phyloP scores from a whole-genome alignment of 176 grass and related monocot genomes.

The Zoysia japonica region DNA sequence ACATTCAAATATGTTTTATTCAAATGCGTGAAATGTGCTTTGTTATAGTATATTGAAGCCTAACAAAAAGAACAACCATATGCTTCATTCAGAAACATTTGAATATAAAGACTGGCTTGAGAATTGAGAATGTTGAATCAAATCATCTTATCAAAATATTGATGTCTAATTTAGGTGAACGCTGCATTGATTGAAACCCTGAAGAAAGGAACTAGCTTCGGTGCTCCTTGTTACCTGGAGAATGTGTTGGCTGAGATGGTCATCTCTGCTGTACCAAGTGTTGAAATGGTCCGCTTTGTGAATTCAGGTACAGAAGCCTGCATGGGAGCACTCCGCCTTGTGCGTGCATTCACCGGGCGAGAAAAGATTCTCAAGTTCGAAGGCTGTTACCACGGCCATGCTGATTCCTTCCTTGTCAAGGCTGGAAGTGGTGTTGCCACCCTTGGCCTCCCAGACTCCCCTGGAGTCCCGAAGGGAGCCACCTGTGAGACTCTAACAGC shows the following conservation, averaged over 20 bases:
- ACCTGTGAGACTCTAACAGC: constrained; percentile 75
- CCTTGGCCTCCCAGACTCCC: constrained; percentile 94
- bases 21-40: neutral
- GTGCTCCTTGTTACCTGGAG: constrained; percentile 85
- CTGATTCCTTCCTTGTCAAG: constrained; percentile 93
- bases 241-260: constrained; percentile 95
- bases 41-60: constrained; percentile 3
- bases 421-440: constrained; percentile 98
- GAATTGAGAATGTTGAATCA: neutral
- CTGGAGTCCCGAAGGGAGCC: constrained; percentile 85
- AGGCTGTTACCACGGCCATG: constrained; percentile 98
- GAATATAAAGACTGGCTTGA: constrained; percentile 1
- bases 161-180: constrained; percentile 63
- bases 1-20: constrained; percentile 9
- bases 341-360: constrained; percentile 84
- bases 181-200: constrained; percentile 85
- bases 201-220: constrained; percentile 99
- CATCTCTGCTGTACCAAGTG: constrained; percentile 84
- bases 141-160: neutral
- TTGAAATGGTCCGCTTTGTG: constrained; percentile 98
- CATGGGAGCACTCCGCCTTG: constrained; percentile 97
- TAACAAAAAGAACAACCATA: neutral
- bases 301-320: constrained; percentile 98
- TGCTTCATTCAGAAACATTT: constrained; percentile 4
- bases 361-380: constrained; percentile 96